phyloP scores from a whole-genome alignment of 202 grass and related monocot genomes.

The Schoenoplectus tabernaemontani region DNA sequence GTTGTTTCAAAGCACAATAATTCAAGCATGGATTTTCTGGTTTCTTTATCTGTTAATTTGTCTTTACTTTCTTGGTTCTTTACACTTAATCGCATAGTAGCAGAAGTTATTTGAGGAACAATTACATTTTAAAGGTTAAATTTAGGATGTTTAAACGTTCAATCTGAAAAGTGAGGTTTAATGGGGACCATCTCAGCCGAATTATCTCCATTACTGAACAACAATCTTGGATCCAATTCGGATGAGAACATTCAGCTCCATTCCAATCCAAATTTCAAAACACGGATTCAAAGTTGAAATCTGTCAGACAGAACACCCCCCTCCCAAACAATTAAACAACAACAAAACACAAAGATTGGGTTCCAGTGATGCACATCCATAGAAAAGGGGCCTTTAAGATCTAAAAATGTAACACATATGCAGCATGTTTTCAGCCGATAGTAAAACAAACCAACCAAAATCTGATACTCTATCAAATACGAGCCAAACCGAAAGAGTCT shows the following conservation, averaged over 20 bases:
- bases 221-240: neutral
- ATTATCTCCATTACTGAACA: neutral
- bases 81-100: neutral
- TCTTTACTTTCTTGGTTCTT: neutral
- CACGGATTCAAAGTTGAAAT: neutral
- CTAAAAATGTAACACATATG: no score
- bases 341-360: neutral
- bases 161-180: neutral
- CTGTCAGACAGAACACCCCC: neutral
- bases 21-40: neutral
- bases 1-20: neutral
- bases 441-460: neutral
- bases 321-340: neutral
- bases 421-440: neutral
- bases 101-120: neutral
- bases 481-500: neutral
- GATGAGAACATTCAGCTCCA: neutral
- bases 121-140: neutral
- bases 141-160: neutral
- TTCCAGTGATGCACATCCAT: neutral
- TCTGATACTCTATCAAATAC: neutral
- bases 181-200: neutral
- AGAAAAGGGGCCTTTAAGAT: neutral
- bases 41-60: neutral
- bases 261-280: neutral